Base-by-base conservation (phyloP, 495 filamentous ascomycete genomes). In the Choiromyces venosus region DNA sequence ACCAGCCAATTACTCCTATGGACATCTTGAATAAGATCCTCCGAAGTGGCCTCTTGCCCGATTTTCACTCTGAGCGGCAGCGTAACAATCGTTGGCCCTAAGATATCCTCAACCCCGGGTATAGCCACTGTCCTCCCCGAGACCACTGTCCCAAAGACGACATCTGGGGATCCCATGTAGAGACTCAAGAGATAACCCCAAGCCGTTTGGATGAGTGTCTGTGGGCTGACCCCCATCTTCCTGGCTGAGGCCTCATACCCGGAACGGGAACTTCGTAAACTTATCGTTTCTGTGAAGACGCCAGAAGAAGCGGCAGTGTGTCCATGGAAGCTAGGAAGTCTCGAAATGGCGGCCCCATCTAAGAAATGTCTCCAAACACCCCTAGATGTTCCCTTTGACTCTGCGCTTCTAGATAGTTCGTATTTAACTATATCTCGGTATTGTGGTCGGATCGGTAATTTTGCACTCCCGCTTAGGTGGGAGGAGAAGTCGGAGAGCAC, bases 121-220 rank as follows among this genome's bases (percentile, higher is more conserved):
- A 94, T 75, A 1, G 91, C 87, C 33, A 91, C 77, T 8, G 89
- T 91, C 42, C 92, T 85, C 5, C 93, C 93, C 37, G 93, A 94
- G 38, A 88, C 88, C 19, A 94, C 90, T 10, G 87, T 87, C 2
- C 93, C 93, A 72, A 96, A 88, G 7, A 88, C 85, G 8, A 93
- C 85, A 80, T 96, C 93, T 16, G 86, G 82, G 40, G 82, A 85
- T 35, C 88, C 90, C 18, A 89, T 79, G 73, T 92, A 86, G 8
- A 83, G 84, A 9, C 86, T 82, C 75, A 93, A 84, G 0, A 95
- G 78, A 82, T 90, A 89, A 1, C 87, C 85, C 74, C 92, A 85
- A 9, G 90, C 89, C 12, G 89, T 86, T 74, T 94, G 92, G 73
- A 92, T 90, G 44, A 93, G 82, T 3, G 88, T 85, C 74, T 92